Evolutionary conservation across 2,329 filamentous ascomycete species (phyloP).

Genomic region (Dothistroma septosporum): DNA sequence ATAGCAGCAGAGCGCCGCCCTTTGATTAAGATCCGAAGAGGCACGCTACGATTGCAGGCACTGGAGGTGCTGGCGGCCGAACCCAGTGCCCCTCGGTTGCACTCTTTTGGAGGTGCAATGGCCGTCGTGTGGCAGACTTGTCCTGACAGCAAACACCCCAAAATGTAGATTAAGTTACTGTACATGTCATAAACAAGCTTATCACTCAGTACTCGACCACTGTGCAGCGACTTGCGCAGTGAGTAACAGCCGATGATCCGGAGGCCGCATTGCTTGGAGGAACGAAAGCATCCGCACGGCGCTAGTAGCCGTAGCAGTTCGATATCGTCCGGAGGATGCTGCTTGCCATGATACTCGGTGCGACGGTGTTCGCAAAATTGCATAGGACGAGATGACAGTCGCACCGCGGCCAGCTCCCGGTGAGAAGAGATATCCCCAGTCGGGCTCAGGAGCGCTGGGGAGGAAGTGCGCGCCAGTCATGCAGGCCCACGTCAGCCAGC

Average conservation of each 20-base stretch:
- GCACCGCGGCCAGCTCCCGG: too few relatives aligned
- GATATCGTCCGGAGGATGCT: not conserved
- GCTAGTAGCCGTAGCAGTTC: not conserved
- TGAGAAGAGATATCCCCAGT: too few relatives aligned
- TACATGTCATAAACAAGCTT: not conserved
- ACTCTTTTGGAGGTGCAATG: not conserved
- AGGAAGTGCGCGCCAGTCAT: too few relatives aligned
- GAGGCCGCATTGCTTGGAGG: constrained; percentile 4
- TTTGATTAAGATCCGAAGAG: not conserved
- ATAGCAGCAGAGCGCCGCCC: not conserved
- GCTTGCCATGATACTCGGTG: not conserved
- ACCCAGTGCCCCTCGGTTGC: not conserved
- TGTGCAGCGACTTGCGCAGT: constrained; percentile 1
- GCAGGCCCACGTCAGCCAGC: too few relatives aligned
- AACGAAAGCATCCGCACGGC: not conserved
- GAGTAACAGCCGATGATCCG: not conserved
- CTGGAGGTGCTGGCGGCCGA: constrained; percentile 4
- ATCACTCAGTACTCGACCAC: not conserved
- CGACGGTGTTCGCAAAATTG: not conserved
- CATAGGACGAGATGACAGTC: too few relatives aligned
- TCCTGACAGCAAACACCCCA: not conserved
- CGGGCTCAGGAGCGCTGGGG: too few relatives aligned
- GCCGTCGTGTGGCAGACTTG: not conserved
- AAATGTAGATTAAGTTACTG: not conserved
- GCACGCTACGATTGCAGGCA: not conserved